Evolutionary conservation across 1,139 yeast species (phyloP).

Genomic region (Candida labiduridarum): DNA sequence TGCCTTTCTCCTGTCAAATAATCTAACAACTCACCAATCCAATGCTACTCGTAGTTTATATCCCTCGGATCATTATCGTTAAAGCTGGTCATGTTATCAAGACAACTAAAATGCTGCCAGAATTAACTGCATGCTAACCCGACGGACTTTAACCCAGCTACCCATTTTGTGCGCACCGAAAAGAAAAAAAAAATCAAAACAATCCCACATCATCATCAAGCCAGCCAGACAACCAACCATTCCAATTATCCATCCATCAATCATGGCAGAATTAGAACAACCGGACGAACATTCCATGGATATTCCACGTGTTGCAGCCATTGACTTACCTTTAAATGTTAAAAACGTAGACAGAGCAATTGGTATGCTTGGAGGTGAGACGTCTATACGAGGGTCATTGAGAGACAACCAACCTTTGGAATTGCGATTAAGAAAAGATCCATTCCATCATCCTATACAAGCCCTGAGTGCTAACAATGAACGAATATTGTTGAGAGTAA

Average conservation of each 20-base stretch:
- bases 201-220: background rate
- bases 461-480: constrained; percentile 56
- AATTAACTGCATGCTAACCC: too few relatives aligned
- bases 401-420: constrained; percentile 35
- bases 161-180: background rate
- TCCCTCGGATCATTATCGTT: too few relatives aligned
- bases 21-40: too few relatives aligned
- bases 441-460: constrained; percentile 81
- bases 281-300: constrained; percentile 52
- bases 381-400: constrained; percentile 43
- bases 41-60: too few relatives aligned
- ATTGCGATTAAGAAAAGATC: constrained; percentile 64
- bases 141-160: too few relatives aligned
- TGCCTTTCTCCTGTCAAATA: too few relatives aligned
- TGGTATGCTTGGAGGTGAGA: constrained; percentile 75
- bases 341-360: constrained; percentile 65
- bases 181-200: background rate
- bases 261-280: constrained; percentile 2
- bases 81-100: too few relatives aligned
- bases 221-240: background rate
- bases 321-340: constrained; percentile 82
- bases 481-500: constrained; percentile 67
- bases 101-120: too few relatives aligned
- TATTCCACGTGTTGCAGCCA: constrained; percentile 71
- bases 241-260: background rate